phyloP scores from a whole-genome alignment of 2,329 filamentous ascomycete genomes.

The Aspergillus fumigatus region DNA sequence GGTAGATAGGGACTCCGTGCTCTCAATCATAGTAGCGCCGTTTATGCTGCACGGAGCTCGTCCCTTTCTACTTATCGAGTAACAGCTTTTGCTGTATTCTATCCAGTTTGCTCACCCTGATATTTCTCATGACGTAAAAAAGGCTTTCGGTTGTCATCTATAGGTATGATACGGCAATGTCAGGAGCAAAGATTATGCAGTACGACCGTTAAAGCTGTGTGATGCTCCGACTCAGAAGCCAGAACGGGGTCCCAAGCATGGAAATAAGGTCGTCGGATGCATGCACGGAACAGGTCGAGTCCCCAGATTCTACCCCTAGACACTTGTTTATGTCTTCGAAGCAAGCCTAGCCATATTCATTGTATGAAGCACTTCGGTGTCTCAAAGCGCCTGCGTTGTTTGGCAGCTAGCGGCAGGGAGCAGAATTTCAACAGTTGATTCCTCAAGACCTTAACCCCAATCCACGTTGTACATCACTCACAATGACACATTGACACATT shows the following conservation, averaged over 20 bases:
- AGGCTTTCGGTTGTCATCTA: background rate
- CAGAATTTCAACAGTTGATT: background rate
- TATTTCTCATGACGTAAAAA: background rate
- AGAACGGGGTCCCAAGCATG: background rate
- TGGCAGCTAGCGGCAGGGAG: background rate
- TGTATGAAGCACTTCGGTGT: background rate
- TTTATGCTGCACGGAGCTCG: background rate
- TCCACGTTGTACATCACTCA: background rate
- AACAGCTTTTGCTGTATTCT: background rate
- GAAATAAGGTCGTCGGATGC: background rate
- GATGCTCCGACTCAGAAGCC: background rate
- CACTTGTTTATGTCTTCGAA: background rate
- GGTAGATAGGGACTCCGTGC: too few species aligned
- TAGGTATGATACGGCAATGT: background rate
- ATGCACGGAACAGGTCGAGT: background rate
- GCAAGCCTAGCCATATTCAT: background rate
- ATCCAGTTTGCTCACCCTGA: background rate
- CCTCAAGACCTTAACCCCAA: too few species aligned
- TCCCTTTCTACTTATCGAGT: constrained; percentile 5
- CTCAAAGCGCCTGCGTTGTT: background rate
- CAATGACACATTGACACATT: background rate
- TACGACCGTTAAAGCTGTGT: background rate
- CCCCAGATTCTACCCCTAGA: background rate
- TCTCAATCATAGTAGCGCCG: background rate
- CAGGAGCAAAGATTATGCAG: background rate